These are phyloP conservation scores for Hebeloma cylindrosporum DNA, from an alignment of 768 basidiomycete genomes.

Conservation along the genomic window DNA sequence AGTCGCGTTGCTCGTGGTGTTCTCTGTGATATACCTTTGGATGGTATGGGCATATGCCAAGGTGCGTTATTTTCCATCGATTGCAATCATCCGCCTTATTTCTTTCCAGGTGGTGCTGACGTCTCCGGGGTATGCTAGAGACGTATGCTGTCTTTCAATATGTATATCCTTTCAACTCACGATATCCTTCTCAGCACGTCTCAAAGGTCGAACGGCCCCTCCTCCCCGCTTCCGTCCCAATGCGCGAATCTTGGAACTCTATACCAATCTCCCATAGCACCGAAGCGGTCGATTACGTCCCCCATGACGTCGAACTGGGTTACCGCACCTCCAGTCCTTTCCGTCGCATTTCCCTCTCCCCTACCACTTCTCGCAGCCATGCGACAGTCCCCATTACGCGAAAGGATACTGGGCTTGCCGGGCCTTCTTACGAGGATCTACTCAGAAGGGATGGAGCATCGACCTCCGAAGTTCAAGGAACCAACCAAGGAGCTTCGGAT, in stretches of 20 bases:
- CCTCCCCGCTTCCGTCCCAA: slow-evolving; percentile 12
- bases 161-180: not conserved
- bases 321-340: slow-evolving; percentile 14
- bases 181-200: slow-evolving; percentile 13
- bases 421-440: slow-evolving; percentile 45
- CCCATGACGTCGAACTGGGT: slow-evolving; percentile 15
- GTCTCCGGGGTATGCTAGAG: slow-evolving; percentile 65
- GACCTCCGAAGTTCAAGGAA: slow-evolving; percentile 5
- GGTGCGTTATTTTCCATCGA: slow-evolving; percentile 41
- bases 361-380: slow-evolving; percentile 11
- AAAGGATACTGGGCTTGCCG: slow-evolving; percentile 34
- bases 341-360: slow-evolving; percentile 8
- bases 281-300: slow-evolving; percentile 2
- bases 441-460: slow-evolving; percentile 15
- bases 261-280: slow-evolving; percentile 6
- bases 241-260: slow-evolving; percentile 20
- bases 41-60: slow-evolving; percentile 77
- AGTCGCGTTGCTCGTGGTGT: slow-evolving; percentile 72
- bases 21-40: slow-evolving; percentile 63
- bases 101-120: slow-evolving; percentile 56
- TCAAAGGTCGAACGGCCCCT: slow-evolving; percentile 20
- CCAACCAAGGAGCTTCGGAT: slow-evolving; percentile 9
- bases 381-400: slow-evolving; percentile 5
- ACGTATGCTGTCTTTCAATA: slow-evolving; percentile 44
- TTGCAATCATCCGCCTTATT: not conserved